Base-by-base conservation (phyloP, 2,329 filamentous ascomycete genomes). In the Zymoseptoria passerinii region DNA sequence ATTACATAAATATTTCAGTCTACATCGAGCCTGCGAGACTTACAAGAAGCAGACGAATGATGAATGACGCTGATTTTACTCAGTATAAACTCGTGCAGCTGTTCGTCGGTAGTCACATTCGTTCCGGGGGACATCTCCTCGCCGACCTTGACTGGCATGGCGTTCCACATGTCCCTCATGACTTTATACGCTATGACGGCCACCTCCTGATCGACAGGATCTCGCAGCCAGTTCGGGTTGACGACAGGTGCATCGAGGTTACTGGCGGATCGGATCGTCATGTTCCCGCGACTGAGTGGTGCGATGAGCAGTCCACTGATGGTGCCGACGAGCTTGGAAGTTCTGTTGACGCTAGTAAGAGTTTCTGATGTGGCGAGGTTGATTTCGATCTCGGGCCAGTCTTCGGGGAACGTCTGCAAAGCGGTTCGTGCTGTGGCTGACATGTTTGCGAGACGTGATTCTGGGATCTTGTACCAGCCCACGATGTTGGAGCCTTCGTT, bases 31-130 rank as follows among this genome's bases (percentile, higher is more conserved):
- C 23, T 4, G 16, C 35, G 35, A n/a, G 16, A 40, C 35, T 28
- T 56, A 28, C 59, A 61, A 55, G 58, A 53, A 35, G 54, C 58
- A 20, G 35, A 48, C 23, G 61, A 58, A 50, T 64, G 63, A 54
- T 63, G 60, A 29, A 63, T 62, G 4, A 62, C 53, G 10, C 49
- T 54, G 28, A 62, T 10, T 23, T 58, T 55, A 23, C 54, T 51
- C 48, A 54, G 58, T 27, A 76, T 71, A 13, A 66, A 59, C 0
- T 70, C 58, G n/a, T 77, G 63, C 9, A 82, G 75, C 56, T 80
- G 67, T 23, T 64, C 72, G 58, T 81, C 77, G 0, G 73, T 75
- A 29, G 72, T 62, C 20, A 76, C 63, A 27, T 73, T 62, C 2
- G 56, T 23, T 3, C 78, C 74, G 0, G 78, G 74, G 59, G 71